Percentiles rank a stretch among this genome's conserved stretches.
phyloP scores from a whole-genome alignment of 495 filamentous ascomycete species.

The Podospora appendiculata region DNA sequence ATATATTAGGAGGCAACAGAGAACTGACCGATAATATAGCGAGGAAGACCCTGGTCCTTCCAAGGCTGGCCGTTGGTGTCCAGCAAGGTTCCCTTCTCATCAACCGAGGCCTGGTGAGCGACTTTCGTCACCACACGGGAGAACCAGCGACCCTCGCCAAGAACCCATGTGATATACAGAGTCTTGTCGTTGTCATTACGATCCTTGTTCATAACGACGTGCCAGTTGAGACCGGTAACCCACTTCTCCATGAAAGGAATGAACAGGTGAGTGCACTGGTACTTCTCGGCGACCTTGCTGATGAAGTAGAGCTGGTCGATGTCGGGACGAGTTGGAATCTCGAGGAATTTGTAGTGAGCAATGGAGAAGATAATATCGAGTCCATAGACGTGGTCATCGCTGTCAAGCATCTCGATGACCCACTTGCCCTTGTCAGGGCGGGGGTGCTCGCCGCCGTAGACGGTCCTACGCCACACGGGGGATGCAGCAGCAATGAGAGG shows the following conservation, averaged over 20 bases:
- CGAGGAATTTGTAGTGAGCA: constrained; percentile 17
- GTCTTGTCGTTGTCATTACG: constrained; percentile 10
- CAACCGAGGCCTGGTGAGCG: constrained; percentile 9
- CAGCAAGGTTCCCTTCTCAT: neutral
- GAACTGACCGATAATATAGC: constrained; percentile 9
- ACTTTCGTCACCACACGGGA: constrained; percentile 2
- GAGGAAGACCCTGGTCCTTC: constrained; percentile 8
- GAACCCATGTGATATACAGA: constrained; percentile 12
- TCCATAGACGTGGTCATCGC: constrained; percentile 4
- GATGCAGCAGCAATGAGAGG: constrained; percentile 8
- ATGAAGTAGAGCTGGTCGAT: constrained; percentile 10
- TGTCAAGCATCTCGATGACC: neutral
- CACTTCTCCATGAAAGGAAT: constrained; percentile 12
- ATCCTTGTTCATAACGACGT: constrained; percentile 3
- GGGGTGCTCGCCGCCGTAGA: constrained; percentile 1
- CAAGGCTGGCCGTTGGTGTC: constrained; percentile 7
- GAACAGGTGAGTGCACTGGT: constrained; percentile 9
- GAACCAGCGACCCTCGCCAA: constrained; percentile 14
- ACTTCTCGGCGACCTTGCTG: constrained; percentile 12
- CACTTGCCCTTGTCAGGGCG: neutral
- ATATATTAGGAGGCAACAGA: neutral
- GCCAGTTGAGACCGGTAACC: constrained; percentile 4
- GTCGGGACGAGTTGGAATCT: constrained; percentile 6
- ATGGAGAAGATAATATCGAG: constrained; percentile 16
- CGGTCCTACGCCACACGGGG: constrained; percentile 6